Conservation (phyloP, 2,329 filamentous ascomycete species). For the Penicillium psychrosexuale region DNA sequence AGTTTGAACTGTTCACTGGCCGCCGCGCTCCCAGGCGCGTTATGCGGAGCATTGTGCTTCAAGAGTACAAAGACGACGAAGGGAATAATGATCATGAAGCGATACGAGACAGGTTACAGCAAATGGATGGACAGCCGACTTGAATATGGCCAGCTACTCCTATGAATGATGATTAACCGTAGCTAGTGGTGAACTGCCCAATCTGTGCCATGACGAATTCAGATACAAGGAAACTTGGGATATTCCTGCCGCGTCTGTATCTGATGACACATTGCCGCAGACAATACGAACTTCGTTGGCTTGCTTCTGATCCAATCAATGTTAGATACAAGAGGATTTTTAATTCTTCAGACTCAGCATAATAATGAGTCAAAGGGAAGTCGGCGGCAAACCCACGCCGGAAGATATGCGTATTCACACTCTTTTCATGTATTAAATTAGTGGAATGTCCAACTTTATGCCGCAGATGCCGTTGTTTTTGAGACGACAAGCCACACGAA, state of each 20-base stretch:
- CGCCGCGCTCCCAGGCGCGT: slow-evolving; percentile 38
- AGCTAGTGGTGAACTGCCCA: background rate
- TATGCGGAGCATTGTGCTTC: slow-evolving; percentile 37
- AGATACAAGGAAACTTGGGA: background rate
- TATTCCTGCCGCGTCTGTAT: background rate
- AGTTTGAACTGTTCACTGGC: slow-evolving; percentile 41
- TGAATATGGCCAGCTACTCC: slow-evolving; percentile 54
- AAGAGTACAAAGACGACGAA: slow-evolving; percentile 37
- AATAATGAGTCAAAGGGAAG: too few relatives aligned
- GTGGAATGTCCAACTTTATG: background rate
- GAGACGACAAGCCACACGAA: background rate
- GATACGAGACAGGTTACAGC: slow-evolving; percentile 31
- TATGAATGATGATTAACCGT: background rate
- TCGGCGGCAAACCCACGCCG: too few relatives aligned
- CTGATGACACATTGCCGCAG: background rate
- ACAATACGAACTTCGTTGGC: background rate
- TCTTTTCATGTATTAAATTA: background rate
- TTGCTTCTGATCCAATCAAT: background rate
- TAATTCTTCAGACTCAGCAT: too few relatives aligned
- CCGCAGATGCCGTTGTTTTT: background rate
- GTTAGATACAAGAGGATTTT: too few relatives aligned
- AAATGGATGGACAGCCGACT: slow-evolving; percentile 32
- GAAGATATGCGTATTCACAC: background rate
- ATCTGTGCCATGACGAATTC: background rate
- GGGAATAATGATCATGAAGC: slow-evolving; percentile 31